Percentiles rank a stretch among this genome's conserved stretches.
These are phyloP conservation scores for Aspergillus eucalypticola DNA, from an alignment of 2,329 filamentous ascomycete species.

Conservation along the genomic window DNA sequence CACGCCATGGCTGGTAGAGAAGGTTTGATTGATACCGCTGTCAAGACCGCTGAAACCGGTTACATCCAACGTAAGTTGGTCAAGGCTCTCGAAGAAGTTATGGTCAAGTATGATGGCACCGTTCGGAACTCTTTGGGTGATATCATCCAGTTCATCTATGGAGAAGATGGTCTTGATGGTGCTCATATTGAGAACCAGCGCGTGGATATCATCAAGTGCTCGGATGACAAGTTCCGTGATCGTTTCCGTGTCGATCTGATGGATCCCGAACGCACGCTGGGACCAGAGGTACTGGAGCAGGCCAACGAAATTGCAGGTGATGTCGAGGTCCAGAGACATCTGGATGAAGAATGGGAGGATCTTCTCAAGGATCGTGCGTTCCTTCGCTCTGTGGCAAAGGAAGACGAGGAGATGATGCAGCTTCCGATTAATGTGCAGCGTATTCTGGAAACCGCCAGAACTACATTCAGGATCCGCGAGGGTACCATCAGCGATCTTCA, in stretches of 20 bases:
- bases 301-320: conserved; percentile 85
- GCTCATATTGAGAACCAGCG: conserved; percentile 90
- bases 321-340: conserved; percentile 77
- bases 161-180: conserved; percentile 94
- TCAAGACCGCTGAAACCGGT: conserved; percentile 98
- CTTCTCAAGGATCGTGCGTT: conserved; percentile 72
- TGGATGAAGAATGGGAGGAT: conserved; percentile 86
- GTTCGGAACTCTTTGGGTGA: conserved; percentile 96
- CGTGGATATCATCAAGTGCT: conserved; percentile 81
- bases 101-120: conserved; percentile 95
- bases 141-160: conserved; percentile 95
- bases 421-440: conserved; percentile 88
- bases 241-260: conserved; percentile 87
- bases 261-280: conserved; percentile 64
- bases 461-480: conserved; percentile 86
- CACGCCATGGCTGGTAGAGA: conserved; percentile 99
- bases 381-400: conserved; percentile 71
- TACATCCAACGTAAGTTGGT: conserved; percentile 98
- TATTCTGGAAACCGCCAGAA: conserved; percentile 86
- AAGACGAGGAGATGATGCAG: conserved; percentile 83
- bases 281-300: conserved; percentile 75
- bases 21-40: conserved; percentile 98
- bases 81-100: conserved; percentile 96
- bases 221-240: conserved; percentile 73
- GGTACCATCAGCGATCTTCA: conserved; percentile 84